Percentiles rank a stretch among this genome's conserved stretches.
Evolutionary conservation across 441 rosid genomes (phyloP).

Genomic region (Bocquillonia castaneifolia): DNA sequence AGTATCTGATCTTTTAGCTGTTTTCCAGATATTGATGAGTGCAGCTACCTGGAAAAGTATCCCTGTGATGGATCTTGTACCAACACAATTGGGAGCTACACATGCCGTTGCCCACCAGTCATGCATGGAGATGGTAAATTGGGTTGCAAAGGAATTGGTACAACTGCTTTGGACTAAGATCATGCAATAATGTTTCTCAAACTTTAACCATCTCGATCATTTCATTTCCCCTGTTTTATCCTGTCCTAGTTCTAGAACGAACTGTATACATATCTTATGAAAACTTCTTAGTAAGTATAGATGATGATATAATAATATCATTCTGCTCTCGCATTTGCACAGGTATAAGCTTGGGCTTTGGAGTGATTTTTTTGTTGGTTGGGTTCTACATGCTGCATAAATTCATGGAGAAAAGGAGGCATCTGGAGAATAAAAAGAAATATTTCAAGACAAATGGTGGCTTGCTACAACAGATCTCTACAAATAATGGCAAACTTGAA

Average conservation of each 20-base stretch:
- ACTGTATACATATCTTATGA: too few relatives aligned
- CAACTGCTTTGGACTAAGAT: conserved; percentile 4
- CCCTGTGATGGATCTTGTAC: not conserved
- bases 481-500: not conserved
- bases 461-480: not conserved
- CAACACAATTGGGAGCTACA: not conserved
- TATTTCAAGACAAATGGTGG: not conserved
- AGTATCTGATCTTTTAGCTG: not conserved
- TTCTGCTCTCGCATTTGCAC: not conserved
- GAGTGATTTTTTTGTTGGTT: not conserved
- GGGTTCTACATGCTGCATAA: not conserved
- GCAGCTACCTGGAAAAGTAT: not conserved
- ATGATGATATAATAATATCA: not conserved
- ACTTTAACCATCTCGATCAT: not conserved
- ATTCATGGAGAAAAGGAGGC: not conserved
- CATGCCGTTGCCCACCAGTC: conserved; percentile 4
- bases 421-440: not conserved
- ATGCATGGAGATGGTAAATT: conserved; percentile 21
- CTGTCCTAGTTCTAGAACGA: too few relatives aligned
- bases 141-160: conserved; percentile 7
- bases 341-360: conserved; percentile 14
- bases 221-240: too few relatives aligned
- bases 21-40: not conserved
- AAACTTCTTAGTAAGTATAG: too few relatives aligned
- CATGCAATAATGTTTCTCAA: not conserved